Percentiles rank a stretch among this genome's conserved stretches.
Conservation (phyloP, 495 filamentous ascomycete genomes). For the Hypomontagnella monticulosa region DNA sequence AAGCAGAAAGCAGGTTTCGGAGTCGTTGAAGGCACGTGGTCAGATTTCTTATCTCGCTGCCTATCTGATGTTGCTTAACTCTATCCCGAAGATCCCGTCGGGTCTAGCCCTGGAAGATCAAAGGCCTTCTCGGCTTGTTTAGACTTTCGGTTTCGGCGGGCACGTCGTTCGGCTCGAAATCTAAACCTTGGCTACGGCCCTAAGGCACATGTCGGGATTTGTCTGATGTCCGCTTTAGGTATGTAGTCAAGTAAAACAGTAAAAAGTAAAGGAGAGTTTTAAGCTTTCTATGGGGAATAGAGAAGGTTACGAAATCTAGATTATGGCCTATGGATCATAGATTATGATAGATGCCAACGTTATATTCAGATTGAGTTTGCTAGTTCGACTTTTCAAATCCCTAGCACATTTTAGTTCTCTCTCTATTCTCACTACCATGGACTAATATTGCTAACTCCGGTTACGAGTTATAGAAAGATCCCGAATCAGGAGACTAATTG, state of each 20-base stretch:
- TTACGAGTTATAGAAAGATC: no score
- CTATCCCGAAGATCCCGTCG: no score
- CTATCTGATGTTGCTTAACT: background rate
- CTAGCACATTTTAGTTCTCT: background rate
- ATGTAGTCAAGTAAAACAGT: constrained; percentile 3
- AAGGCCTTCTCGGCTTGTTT: background rate
- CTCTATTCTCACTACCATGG: background rate
- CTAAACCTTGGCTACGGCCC: constrained; percentile 6
- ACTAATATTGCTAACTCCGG: no score
- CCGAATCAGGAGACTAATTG: no score
- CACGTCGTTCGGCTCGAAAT: constrained; percentile 26
- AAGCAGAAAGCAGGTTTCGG: background rate
- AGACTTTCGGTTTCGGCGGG: constrained; percentile 12
- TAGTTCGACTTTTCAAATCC: background rate
- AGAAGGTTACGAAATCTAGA: constrained; percentile 12
- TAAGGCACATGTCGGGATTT: background rate
- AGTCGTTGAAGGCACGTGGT: constrained; percentile 12
- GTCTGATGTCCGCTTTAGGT: constrained; percentile 10
- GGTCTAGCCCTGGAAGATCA: no score
- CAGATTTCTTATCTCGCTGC: constrained; percentile 1
- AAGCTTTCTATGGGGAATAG: background rate
- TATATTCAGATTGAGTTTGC: constrained; percentile 28
- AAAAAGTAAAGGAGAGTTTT: constrained; percentile 10
- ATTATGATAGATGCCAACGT: constrained; percentile 15
- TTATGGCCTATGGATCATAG: constrained; percentile 6